These are phyloP conservation scores for Fagus crenata DNA, from an alignment of 306 rosid species.

Conservation along the genomic window DNA sequence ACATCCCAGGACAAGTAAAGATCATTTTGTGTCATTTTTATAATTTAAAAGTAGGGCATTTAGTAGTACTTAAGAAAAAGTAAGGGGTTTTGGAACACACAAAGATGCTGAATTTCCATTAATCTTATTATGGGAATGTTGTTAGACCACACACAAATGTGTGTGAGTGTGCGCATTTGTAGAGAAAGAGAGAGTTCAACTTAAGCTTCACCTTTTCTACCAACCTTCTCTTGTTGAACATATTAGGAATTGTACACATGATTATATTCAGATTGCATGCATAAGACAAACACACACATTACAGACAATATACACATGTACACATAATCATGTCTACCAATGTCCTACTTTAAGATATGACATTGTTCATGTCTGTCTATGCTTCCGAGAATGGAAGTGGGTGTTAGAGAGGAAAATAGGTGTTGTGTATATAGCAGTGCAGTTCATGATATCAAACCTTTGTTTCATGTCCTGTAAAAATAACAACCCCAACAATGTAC, in stretches of 20 bases:
- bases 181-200: neutral
- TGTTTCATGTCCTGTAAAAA: constrained; percentile 95
- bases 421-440: constrained; percentile 11
- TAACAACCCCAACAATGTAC: constrained; percentile 83
- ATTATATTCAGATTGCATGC: neutral
- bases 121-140: no score
- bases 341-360: neutral
- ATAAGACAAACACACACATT: neutral
- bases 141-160: neutral
- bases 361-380: neutral
- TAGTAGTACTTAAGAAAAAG: neutral
- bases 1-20: neutral
- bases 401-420: neutral
- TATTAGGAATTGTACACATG: neutral
- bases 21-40: neutral
- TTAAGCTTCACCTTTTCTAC: neutral
- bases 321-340: neutral
- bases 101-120: no score
- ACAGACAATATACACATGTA: neutral
- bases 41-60: neutral
- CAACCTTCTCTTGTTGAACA: neutral
- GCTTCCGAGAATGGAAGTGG: neutral
- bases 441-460: constrained; percentile 59
- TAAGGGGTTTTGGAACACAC: no score
- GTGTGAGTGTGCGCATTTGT: no score